Percentiles rank a stretch among this genome's conserved stretches.
These are phyloP conservation scores for Deinandra increscens DNA, from an alignment of 129 eudicot species.

Conservation along the genomic window DNA sequence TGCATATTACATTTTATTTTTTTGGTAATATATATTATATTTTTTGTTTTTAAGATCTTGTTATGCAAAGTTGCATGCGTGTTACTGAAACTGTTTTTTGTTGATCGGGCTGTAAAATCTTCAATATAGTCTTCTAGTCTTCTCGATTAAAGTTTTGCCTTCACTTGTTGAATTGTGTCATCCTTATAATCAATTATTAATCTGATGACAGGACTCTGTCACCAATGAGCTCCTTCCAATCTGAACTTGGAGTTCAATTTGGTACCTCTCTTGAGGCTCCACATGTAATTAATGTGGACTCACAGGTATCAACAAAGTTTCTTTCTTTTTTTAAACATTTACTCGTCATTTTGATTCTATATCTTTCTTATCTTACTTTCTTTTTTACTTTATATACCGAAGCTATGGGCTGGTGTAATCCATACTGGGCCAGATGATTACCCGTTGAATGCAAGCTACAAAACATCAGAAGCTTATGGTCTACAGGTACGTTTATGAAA, in stretches of 20 bases:
- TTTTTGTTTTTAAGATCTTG: not conserved
- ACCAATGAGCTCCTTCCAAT: constrained; percentile 85
- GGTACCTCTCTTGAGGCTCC: constrained; percentile 93
- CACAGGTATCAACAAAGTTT: constrained; percentile 50
- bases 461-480: constrained; percentile 65
- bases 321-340: not conserved
- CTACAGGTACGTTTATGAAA: constrained; percentile 56
- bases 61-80: constrained; percentile 1
- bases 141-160: too few species aligned
- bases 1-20: not conserved
- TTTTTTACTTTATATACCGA: constrained; percentile 17
- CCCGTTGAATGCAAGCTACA: constrained; percentile 88
- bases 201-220: constrained; percentile 67
- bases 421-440: constrained; percentile 67
- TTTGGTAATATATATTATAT: not conserved
- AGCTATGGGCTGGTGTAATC: constrained; percentile 84
- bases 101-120: not conserved
- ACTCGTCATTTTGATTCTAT: constrained; percentile 5
- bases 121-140: too few species aligned
- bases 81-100: not conserved
- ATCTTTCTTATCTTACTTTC: constrained; percentile 10
- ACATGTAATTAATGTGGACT: constrained; percentile 77
- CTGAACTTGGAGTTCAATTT: constrained; percentile 89
- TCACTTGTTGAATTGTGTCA: not conserved
- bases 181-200: constrained; percentile 2